Conservation (phyloP, 305 asterid species). For the Andrographis paniculata region DNA sequence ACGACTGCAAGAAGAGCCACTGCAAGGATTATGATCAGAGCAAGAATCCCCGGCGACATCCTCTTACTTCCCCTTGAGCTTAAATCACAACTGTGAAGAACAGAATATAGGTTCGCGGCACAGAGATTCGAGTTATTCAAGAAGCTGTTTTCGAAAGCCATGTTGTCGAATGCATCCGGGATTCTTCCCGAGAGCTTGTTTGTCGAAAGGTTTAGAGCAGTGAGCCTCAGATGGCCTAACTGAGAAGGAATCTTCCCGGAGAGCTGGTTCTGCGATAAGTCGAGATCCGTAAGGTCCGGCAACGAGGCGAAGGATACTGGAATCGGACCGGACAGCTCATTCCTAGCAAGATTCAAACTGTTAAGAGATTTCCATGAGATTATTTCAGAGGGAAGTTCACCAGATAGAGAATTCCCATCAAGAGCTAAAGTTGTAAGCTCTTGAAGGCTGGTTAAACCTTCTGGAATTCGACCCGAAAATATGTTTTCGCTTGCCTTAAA, state of each 20-base stretch:
- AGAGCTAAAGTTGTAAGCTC: constrained; percentile 40
- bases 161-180: constrained; percentile 58
- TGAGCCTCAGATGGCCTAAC: constrained; percentile 47
- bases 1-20: constrained; percentile 27
- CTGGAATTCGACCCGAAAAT: constrained; percentile 56
- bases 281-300: constrained; percentile 59
- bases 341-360: constrained; percentile 43
- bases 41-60: constrained; percentile 30
- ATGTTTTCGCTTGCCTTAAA: constrained; percentile 57
- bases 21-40: constrained; percentile 41
- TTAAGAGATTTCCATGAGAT: constrained; percentile 64
- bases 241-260: constrained; percentile 67
- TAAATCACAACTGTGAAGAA: constrained; percentile 38
- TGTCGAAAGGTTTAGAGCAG: constrained; percentile 61
- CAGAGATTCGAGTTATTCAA: constrained; percentile 55
- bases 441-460: constrained; percentile 48
- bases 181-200: constrained; percentile 57
- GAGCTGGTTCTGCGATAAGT: constrained; percentile 56
- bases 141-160: constrained; percentile 68
- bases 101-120: constrained; percentile 27
- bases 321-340: constrained; percentile 50
- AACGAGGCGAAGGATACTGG: constrained; percentile 43
- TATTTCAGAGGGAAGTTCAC: constrained; percentile 52
- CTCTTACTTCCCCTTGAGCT: constrained; percentile 22
- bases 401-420: constrained; percentile 70